A percentile compares a stretch with the other conserved stretches of the same genome.
These are phyloP conservation scores for Fistulinella cinereoalba DNA, from an alignment of 1,284 basidiomycete species.

Conservation along the genomic window DNA sequence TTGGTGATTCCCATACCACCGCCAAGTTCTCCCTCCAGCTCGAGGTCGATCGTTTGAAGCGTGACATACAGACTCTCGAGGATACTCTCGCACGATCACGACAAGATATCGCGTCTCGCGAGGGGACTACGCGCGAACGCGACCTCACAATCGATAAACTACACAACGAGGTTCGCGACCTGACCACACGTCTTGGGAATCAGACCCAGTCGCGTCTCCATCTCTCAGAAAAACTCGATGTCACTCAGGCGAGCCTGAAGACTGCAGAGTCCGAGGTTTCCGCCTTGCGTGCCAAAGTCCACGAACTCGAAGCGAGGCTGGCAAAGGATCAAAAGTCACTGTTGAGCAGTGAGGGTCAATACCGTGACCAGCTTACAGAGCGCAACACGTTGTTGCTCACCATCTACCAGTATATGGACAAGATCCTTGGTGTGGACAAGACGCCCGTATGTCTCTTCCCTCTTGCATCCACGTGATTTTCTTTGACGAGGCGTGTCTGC, in stretches of 20 bases:
- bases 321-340: slow-evolving; percentile 81
- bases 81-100: slow-evolving; percentile 75
- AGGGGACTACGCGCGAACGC: slow-evolving; percentile 32
- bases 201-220: slow-evolving; percentile 85
- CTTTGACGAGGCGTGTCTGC: slow-evolving; percentile 1
- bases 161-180: slow-evolving; percentile 75
- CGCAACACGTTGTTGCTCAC: slow-evolving; percentile 88
- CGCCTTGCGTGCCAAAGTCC: slow-evolving; percentile 55
- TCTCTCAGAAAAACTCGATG: slow-evolving; percentile 84
- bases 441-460: slow-evolving; percentile 56
- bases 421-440: slow-evolving; percentile 86
- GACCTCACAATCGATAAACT: slow-evolving; percentile 50
- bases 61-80: slow-evolving; percentile 81
- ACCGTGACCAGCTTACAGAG: slow-evolving; percentile 88
- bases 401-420: slow-evolving; percentile 94
- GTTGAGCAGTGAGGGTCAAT: slow-evolving; percentile 72
- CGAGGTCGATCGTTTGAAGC: slow-evolving; percentile 84
- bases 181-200: slow-evolving; percentile 71
- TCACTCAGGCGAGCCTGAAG: slow-evolving; percentile 56
- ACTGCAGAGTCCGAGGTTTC: slow-evolving; percentile 64
- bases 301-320: slow-evolving; percentile 79
- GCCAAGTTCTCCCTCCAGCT: slow-evolving; percentile 87
- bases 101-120: slow-evolving; percentile 64
- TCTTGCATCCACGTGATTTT: not conserved
- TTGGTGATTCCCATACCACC: slow-evolving; percentile 72